Evolutionary conservation across 768 basidiomycete genomes (phyloP), one percentile per base, ranked within the genome.

Genomic region (Russula olivacea): DNA sequence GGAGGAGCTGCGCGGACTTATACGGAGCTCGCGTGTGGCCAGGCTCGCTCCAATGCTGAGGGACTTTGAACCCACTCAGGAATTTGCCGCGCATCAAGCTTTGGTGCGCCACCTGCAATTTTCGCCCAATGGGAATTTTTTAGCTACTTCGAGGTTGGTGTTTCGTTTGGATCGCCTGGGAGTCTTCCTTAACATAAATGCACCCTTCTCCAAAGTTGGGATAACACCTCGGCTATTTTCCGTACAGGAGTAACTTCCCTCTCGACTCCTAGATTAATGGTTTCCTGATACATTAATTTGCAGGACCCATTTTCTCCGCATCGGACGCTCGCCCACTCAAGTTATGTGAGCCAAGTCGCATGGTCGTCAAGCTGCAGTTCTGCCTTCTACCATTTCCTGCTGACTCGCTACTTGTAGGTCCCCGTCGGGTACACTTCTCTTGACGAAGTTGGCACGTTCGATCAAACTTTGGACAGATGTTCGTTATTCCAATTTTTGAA

Each of bases 381-480:
- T 21, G 4, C 40, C 52, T 51, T 23, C 19, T 12, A 40, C 12
- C 38, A 45, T n/a, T 11, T 9, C 45, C 23, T 49, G 49, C 61
- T 60, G 51, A 45, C 38, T 48, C 25, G 36, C 21, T 36, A 38
- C 36, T 54, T 30, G 25, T 59, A 85, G 84, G 86, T 87, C 86
- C 17, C 87, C 87, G 0, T 80, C 76, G 34, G 86, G 88, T 15
- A 76, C 77, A 55, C 71, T 78, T 56, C 76, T 91, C 4, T 72
- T 91, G 9, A 89, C 87, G 2, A 88, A 86, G 73, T 76, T 87
- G 55, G 76, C 74, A 28, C 78, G 82, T 57, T 83, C 82, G 14
- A 78, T 89, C 63, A 89, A 88, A 73, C 75, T 89, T 36, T 91
- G 88, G 88, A 84, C 80, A 25, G 81, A 85, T 74, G 88, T 86